Conservation (phyloP, 2,329 filamentous ascomycete genomes). For the Hypoxylon sp. region DNA sequence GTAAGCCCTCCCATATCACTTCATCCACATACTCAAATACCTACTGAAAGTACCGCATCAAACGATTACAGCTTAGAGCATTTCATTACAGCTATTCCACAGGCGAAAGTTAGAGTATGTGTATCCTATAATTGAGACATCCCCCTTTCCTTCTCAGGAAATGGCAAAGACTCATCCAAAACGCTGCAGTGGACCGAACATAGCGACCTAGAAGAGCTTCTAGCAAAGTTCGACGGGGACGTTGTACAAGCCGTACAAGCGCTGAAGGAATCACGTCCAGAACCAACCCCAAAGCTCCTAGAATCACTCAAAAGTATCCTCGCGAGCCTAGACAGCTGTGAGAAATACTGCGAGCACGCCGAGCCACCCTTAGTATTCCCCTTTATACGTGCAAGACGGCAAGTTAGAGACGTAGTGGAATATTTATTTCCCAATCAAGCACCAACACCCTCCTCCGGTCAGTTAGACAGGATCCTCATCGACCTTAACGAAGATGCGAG, state of each 20-base stretch:
- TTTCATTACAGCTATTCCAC: conserved; percentile 45
- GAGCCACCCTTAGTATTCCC: conserved; percentile 45
- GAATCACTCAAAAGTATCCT: conserved; percentile 42
- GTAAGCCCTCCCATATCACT: conserved; percentile 27
- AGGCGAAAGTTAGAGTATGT: conserved; percentile 32
- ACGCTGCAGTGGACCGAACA: conserved; percentile 41
- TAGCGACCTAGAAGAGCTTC: conserved; percentile 44
- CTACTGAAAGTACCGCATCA: not conserved
- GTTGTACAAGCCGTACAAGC: conserved; percentile 58
- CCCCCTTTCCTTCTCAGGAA: not conserved
- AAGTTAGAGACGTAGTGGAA: conserved; percentile 52
- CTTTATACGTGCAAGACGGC: conserved; percentile 52
- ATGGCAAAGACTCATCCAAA: conserved; percentile 6
- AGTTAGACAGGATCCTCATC: not conserved
- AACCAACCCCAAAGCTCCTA: conserved; percentile 42
- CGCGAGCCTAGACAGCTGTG: conserved; percentile 45
- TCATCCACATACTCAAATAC: no score
- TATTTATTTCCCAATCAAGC: conserved; percentile 47
- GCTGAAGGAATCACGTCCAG: conserved; percentile 54
- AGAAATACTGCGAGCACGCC: conserved; percentile 46
- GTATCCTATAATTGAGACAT: not conserved
- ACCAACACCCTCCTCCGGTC: not conserved
- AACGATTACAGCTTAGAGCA: conserved; percentile 48
- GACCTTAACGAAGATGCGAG: not conserved
- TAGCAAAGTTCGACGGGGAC: conserved; percentile 55